Evolutionary conservation across 805 yeast species (phyloP).

Genomic region (Zygoascus ofunaensis): DNA sequence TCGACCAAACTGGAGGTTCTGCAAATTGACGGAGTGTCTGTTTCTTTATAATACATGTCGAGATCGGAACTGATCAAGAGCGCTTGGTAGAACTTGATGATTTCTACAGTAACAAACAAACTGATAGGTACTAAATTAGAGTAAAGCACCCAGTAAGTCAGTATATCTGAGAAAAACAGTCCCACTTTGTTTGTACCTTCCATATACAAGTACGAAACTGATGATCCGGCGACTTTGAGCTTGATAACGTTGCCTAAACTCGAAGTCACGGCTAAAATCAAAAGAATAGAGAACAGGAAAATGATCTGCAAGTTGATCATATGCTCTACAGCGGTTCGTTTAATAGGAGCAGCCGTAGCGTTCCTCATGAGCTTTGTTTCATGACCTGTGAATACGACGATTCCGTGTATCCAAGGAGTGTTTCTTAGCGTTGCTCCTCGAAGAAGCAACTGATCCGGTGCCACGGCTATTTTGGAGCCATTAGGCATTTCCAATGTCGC

Average conservation of each 20-base stretch:
- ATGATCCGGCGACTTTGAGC: constrained; percentile 42
- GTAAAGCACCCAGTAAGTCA: constrained; percentile 93
- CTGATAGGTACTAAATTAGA: constrained; percentile 95
- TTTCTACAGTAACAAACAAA: constrained; percentile 89
- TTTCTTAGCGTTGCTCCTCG: constrained; percentile 95
- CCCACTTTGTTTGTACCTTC: constrained; percentile 59
- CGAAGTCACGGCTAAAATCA: constrained; percentile 68
- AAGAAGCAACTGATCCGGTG: constrained; percentile 84
- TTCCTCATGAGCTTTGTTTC: constrained; percentile 97
- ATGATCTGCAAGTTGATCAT: constrained; percentile 87
- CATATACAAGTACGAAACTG: constrained; percentile 56
- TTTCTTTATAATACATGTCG: constrained; percentile 79
- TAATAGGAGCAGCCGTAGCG: constrained; percentile 97
- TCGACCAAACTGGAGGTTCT: constrained; percentile 94
- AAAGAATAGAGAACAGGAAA: constrained; percentile 73
- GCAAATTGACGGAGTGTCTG: constrained; percentile 92
- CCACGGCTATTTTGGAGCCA: constrained; percentile 44
- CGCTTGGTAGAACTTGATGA: constrained; percentile 93
- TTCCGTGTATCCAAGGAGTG: constrained; percentile 91
- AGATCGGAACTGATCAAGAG: constrained; percentile 87
- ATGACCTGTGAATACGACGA: constrained; percentile 93
- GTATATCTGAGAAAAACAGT: constrained; percentile 73
- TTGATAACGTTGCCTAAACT: constrained; percentile 81
- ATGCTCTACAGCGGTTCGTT: constrained; percentile 92
- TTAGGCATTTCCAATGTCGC: constrained; percentile 56